Percentiles rank a stretch among this genome's conserved stretches.
Evolutionary conservation across 2,329 filamentous ascomycete genomes (phyloP).

Genomic region (Aspergillus tanneri): DNA sequence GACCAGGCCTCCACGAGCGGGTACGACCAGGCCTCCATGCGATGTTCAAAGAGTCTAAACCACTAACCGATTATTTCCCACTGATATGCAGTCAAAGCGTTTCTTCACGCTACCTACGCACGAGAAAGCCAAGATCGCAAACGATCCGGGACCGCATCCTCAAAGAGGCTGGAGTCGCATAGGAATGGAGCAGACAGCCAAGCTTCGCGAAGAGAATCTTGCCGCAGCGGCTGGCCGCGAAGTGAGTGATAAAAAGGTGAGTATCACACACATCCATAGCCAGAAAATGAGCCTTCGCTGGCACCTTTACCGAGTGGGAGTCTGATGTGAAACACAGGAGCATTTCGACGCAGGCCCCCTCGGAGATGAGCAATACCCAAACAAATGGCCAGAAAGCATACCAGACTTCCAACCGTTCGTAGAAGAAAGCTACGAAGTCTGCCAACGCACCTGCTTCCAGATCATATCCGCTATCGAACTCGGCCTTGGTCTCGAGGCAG

Average conservation of each 20-base stretch:
- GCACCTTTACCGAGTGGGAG: too few species aligned
- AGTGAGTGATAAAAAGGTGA: not conserved
- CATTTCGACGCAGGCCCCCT: not conserved
- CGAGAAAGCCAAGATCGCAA: not conserved
- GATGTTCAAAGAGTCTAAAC: too few species aligned
- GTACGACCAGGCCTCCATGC: not conserved
- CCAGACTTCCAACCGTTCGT: not conserved
- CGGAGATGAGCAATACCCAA: not conserved
- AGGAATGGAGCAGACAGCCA: too few species aligned
- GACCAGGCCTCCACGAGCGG: not conserved
- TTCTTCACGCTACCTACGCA: not conserved
- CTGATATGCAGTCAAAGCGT: not conserved
- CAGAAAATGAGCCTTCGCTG: not conserved
- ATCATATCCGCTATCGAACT: too few species aligned
- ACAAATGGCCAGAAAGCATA: not conserved
- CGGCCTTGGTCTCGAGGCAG: not conserved
- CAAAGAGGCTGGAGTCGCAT: not conserved
- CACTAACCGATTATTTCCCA: too few species aligned
- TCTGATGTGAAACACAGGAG: too few species aligned
- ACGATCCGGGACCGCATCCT: not conserved
- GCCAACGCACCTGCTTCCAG: too few species aligned
- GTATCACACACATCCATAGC: not conserved
- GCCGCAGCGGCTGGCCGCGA: too few species aligned
- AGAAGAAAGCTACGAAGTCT: not conserved
- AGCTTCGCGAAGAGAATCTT: too few species aligned